A percentile compares a stretch with the other conserved stretches of the same genome.
These are phyloP conservation scores for Beauveria sp. DNA, from an alignment of 2,329 filamentous ascomycete genomes.

Conservation along the genomic window DNA sequence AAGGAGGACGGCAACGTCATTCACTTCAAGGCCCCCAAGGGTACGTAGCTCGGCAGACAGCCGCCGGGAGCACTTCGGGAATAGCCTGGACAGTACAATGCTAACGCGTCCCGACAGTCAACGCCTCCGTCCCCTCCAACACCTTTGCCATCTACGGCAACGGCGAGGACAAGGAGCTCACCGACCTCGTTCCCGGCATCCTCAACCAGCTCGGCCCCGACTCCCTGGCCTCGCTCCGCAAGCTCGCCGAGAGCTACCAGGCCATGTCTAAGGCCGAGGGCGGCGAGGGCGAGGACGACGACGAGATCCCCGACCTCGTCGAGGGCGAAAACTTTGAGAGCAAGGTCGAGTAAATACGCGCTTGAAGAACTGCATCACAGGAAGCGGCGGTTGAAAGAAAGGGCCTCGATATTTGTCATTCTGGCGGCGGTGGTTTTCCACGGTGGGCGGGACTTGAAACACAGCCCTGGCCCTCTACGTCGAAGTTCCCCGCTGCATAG, in stretches of 20 bases:
- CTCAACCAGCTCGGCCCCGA: constrained; percentile 99
- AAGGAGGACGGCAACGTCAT: constrained; percentile 99
- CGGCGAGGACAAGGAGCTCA: constrained; percentile 99
- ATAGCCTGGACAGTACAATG: background rate
- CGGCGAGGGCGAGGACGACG: constrained; percentile 74
- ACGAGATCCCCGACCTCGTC: constrained; percentile 95
- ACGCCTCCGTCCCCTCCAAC: constrained; percentile 95
- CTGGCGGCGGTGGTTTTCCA: background rate
- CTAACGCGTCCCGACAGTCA: constrained; percentile 51
- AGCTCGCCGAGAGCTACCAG: constrained; percentile 99
- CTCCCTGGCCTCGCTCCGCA: constrained; percentile 93
- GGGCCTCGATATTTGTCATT: background rate
- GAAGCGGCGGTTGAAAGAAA: background rate
- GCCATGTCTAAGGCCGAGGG: constrained; percentile 93
- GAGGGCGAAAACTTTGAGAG: constrained; percentile 97
- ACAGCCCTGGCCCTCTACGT: background rate
- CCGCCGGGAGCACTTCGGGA: background rate
- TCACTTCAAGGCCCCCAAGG: constrained; percentile 96
- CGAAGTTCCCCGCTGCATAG: background rate
- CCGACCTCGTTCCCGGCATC: constrained; percentile 97
- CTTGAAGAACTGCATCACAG: background rate
- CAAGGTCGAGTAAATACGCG: constrained; percentile 73
- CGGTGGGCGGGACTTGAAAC: background rate
- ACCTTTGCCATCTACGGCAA: constrained; percentile 99
- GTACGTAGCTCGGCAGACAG: constrained; percentile 45